These are phyloP conservation scores for Cotoneaster glaucophyllus DNA, from an alignment of 306 rosid genomes.

Conservation along the genomic window DNA sequence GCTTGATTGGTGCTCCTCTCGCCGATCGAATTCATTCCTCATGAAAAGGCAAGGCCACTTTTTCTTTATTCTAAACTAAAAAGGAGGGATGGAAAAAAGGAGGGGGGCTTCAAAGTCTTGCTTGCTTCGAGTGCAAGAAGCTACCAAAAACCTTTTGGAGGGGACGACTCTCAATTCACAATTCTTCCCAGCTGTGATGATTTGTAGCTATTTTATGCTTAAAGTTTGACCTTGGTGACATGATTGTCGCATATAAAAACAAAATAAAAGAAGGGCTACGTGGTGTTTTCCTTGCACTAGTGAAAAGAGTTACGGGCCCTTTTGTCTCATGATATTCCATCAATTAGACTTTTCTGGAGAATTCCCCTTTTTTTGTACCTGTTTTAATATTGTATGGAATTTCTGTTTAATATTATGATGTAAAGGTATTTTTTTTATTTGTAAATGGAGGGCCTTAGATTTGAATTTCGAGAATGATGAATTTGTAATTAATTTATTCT, in stretches of 20 bases:
- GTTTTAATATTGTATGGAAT: no score
- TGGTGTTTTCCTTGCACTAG: conserved; percentile 63
- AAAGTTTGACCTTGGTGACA: conserved; percentile 85
- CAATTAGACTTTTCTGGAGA: conserved; percentile 42
- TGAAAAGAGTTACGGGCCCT: conserved; percentile 54
- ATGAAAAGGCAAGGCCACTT: conserved; percentile 45
- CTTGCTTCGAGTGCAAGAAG: conserved; percentile 99
- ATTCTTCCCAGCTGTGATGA: conserved; percentile 50
- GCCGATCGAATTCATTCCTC: conserved; percentile 36
- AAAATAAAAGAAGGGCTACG: conserved; percentile 22
- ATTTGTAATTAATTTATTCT: no score
- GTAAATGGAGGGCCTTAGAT: no score
- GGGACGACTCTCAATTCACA: conserved; percentile 45
- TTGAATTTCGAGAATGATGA: no score
- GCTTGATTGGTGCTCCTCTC: conserved; percentile 73
- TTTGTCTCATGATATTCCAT: conserved; percentile 66
- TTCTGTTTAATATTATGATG: no score
- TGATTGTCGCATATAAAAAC: conserved; percentile 35
- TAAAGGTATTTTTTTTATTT: no score
- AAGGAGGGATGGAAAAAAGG: conserved; percentile 14
- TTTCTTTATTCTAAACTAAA: conserved; percentile 50
- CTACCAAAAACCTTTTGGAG: conserved; percentile 63
- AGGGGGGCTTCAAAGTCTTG: conserved; percentile 59
- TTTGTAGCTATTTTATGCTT: conserved; percentile 74
- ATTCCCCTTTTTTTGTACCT: no score